Evolutionary conservation across 2,329 filamentous ascomycete genomes (phyloP), one percentile per base, ranked within the genome.

Genomic region (Cladophialophora carrionii): DNA sequence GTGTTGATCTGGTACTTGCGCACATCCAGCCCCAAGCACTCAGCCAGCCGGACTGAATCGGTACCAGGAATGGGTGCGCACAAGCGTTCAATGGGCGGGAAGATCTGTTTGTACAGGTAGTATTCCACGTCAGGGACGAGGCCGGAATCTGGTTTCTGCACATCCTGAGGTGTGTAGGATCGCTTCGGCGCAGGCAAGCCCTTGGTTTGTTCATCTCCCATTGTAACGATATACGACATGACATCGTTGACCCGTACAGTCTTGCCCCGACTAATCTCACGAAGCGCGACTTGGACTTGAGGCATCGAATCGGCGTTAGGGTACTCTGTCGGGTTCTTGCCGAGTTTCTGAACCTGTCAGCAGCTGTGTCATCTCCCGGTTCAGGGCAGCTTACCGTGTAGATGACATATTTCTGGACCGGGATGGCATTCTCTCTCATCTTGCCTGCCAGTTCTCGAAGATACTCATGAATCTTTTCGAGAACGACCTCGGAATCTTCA

Each of bases 51-150:
- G 1, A 91, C 87, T 7, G 94, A 90, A 68, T 96, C 96, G 1
- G 95, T 99, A 65, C 95, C 95, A 14, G 87, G 87, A 73, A 99
- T 97, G 66, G 96, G 96, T 67, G 94, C 95, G 76, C 95, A 99
- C 24, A 99, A 88, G 84, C 95, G 91, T 80, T 99, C 95, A 29
- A 99, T 95, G 0, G 95, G 95, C 10, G 95, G 95, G 79, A 99
- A 92, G 65, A 99, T 97, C 78, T 99, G 95, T 82, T 99, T 99
- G 81, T 92, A 90, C 46, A 99, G 87, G 77, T 99, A 99, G 86
- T 93, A 98, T 75, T 99, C 95, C n/a, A 97, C 86, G 74, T 99
- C 95, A 1, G 93, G 91, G 64, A 89, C 85, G 6, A 99, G 84
- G 0, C 82, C 88, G 0, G 89, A 88, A 71, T 90, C 90, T 17